Conservation (phyloP, 345 rosid genomes). For the Eucalyptus marginata region DNA sequence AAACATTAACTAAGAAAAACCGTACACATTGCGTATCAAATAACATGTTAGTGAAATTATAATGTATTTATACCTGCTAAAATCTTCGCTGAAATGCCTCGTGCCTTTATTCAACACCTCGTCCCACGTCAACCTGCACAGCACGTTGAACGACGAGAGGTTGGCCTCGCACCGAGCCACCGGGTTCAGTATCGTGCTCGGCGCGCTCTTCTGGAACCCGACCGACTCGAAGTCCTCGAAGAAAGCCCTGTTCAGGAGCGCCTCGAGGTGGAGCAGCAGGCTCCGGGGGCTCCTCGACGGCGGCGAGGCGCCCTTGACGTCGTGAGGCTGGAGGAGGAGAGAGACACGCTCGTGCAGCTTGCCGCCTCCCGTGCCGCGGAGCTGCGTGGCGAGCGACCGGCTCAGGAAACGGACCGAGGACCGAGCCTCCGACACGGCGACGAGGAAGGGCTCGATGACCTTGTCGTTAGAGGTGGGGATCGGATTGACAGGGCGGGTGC, state of each 20-base stretch:
- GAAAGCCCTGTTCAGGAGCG: slow-evolving; percentile 57
- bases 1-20: background rate
- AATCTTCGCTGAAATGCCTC: slow-evolving; percentile 80
- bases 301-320: slow-evolving; percentile 34
- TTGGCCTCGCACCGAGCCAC: slow-evolving; percentile 60
- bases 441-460: slow-evolving; percentile 49
- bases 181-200: slow-evolving; percentile 58
- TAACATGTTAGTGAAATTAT: background rate
- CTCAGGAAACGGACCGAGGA: slow-evolving; percentile 48
- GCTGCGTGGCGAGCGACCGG: slow-evolving; percentile 52
- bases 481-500: background rate
- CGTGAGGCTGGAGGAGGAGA: slow-evolving; percentile 61
- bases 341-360: slow-evolving; percentile 51
- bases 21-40: background rate
- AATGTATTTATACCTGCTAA: slow-evolving; percentile 18
- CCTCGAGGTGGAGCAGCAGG: slow-evolving; percentile 52
- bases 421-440: slow-evolving; percentile 62
- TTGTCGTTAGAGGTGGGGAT: slow-evolving; percentile 16
- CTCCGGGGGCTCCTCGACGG: slow-evolving; percentile 46
- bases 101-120: slow-evolving; percentile 80
- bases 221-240: slow-evolving; percentile 80
- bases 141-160: slow-evolving; percentile 38
- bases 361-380: slow-evolving; percentile 47
- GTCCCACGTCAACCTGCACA: slow-evolving; percentile 71
- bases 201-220: slow-evolving; percentile 54